Conservation (phyloP, 2,329 filamentous ascomycete species). For the Leptographium wingfieldii region DNA sequence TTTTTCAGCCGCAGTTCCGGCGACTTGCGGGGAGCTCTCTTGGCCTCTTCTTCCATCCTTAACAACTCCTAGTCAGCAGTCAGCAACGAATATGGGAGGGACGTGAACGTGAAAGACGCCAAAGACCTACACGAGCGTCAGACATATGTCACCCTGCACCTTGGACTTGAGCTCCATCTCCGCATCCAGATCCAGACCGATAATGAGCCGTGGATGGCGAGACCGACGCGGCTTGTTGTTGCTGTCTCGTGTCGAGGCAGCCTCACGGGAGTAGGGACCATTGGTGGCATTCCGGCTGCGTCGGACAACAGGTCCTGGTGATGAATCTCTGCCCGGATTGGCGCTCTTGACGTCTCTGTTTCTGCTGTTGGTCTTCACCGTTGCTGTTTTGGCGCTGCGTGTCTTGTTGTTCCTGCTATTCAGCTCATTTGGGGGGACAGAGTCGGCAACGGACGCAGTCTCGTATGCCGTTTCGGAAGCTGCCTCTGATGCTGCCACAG, state of each 20-base stretch:
- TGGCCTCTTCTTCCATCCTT: slow-evolving; percentile 10
- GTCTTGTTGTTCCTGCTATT: not conserved
- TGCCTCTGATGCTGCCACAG: not conserved
- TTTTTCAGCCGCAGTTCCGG: slow-evolving; percentile 6
- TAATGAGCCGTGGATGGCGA: slow-evolving; percentile 15
- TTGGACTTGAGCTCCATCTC: slow-evolving; percentile 71
- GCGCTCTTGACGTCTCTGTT: not conserved
- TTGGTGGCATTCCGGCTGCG: not conserved
- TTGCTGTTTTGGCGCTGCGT: not conserved
- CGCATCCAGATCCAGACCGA: slow-evolving; percentile 51
- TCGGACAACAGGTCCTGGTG: not conserved
- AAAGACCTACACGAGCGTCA: slow-evolving; percentile 51
- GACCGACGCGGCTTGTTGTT: not conserved
- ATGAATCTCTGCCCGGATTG: not conserved
- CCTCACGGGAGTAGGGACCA: not conserved
- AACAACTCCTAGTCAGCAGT: not conserved
- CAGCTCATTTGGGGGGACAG: not conserved
- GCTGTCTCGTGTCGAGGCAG: not conserved
- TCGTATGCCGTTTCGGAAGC: not conserved
- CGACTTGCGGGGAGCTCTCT: slow-evolving; percentile 4
- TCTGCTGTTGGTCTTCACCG: not conserved
- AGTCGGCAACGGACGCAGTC: not conserved
- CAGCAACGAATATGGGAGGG: not conserved
- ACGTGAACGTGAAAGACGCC: not conserved
- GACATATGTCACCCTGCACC: slow-evolving; percentile 62